Base-by-base conservation (phyloP, 2,329 filamentous ascomycete species). In the Malbranchea cinnamomea region DNA sequence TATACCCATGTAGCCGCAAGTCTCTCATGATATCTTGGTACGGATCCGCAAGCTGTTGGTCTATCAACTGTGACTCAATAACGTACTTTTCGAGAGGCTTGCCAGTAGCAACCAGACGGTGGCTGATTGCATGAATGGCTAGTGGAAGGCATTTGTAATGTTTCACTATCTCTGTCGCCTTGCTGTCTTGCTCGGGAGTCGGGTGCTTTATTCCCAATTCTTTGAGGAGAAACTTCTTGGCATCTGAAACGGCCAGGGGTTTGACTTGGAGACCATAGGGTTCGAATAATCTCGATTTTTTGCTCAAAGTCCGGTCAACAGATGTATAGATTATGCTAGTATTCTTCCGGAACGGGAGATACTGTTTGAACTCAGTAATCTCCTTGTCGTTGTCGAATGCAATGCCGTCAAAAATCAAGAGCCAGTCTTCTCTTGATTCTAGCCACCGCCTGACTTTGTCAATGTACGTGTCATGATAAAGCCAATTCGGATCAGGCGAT, bases 321-420 rank as follows among this genome's bases (percentile, higher is more conserved):
- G 74, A 78, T 0, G 75, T 79, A 41, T 75, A 77, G 15, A 81
- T 74, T 27, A 80, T 63, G 41, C 68, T 71, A 9, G 71, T 75
- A 32, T 70, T 64, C 36, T 57, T 63, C 16, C 63, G 64, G 40
- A 74, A 73, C 0, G 76, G 76, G n/a, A 81, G 68, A 37, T 74
- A 77, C 21, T 64, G 55, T 27, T 61, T 56, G 14, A 79, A 53
- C 5, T 54, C 47, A 29, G 59, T 57, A 15, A 64, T 50, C 12
- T 62, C 62, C 2, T 62, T 61, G 3, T 70, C 62, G 5, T 62
- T 57, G 28, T 71, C 67, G 35, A 78, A 76, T 22, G 64, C 67
- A 15, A 79, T 62, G 1, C 74, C 75, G 38, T 81, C 76, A 22
- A 80, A 64, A 2, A 80, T 60, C 16, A 81, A 49, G 2, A 81